phyloP scores from a whole-genome alignment of 176 grass and related monocot genomes.

The Avena sativa region DNA sequence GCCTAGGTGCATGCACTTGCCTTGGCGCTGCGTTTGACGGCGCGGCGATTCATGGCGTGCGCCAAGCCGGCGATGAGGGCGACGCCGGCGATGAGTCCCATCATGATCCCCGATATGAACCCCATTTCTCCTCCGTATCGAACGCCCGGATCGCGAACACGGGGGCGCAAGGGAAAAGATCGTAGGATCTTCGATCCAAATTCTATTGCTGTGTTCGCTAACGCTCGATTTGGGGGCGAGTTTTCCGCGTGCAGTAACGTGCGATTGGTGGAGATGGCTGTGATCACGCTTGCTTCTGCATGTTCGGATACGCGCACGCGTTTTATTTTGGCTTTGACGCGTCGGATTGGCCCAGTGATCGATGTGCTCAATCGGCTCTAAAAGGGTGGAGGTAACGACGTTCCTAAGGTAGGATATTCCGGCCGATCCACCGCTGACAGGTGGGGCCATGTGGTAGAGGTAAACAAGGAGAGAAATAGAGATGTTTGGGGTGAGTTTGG shows the following conservation, averaged over 20 bases:
- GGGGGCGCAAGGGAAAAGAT: not conserved
- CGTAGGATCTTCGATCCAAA: conserved; percentile 32
- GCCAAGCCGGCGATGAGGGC: conserved; percentile 78
- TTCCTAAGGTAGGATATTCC: not conserved
- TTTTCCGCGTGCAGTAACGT: conserved; percentile 44
- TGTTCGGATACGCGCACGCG: conserved; percentile 22
- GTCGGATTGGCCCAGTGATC: not conserved
- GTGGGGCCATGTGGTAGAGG: not conserved
- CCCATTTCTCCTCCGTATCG: conserved; percentile 55
- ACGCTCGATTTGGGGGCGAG: conserved; percentile 43
- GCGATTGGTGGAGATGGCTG: conserved; percentile 27
- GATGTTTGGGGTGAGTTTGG: too few species aligned
- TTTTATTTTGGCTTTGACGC: conserved; percentile 19
- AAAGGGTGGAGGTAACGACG: conserved; percentile 14
- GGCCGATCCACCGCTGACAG: not conserved
- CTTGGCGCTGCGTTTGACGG: conserved; percentile 66
- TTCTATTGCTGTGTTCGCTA: conserved; percentile 32
- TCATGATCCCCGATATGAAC: conserved; percentile 79
- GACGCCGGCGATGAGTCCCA: conserved; percentile 77
- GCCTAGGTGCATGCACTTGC: conserved; percentile 26
- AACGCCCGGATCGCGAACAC: not conserved
- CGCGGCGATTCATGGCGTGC: conserved; percentile 68
- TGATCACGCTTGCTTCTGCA: conserved; percentile 22
- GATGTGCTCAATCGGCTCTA: not conserved
- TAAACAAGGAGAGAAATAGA: not conserved